These are phyloP conservation scores for Phytopythium aichiense DNA, from an alignment of 352 stramenopile species.

Conservation along the genomic window DNA sequence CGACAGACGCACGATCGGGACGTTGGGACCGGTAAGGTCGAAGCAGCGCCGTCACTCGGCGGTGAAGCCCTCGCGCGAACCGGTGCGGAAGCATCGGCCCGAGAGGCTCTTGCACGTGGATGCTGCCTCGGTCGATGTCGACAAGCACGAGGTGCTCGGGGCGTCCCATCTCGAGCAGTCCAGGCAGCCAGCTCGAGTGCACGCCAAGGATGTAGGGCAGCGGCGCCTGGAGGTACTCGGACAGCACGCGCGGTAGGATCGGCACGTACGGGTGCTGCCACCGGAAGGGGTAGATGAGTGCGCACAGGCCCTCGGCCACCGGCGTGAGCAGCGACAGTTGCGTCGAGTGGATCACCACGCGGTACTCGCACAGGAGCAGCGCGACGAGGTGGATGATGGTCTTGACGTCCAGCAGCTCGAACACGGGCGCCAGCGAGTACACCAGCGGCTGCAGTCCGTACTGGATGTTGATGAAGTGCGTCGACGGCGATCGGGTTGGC, in stretches of 20 bases:
- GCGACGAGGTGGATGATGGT: slow-evolving; percentile 61
- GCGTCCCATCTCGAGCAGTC: slow-evolving; percentile 57
- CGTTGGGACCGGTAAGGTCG: slow-evolving; percentile 26
- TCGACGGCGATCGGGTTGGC: slow-evolving; percentile 33
- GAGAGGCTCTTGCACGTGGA: slow-evolving; percentile 50
- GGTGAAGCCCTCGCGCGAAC: slow-evolving; percentile 41
- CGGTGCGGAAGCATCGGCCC: slow-evolving; percentile 53
- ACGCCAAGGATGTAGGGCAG: slow-evolving; percentile 82
- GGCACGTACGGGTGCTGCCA: slow-evolving; percentile 86
- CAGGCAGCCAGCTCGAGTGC: slow-evolving; percentile 63
- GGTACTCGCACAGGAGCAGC: slow-evolving; percentile 76
- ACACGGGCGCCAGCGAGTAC: slow-evolving; percentile 66
- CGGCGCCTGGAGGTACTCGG: slow-evolving; percentile 80
- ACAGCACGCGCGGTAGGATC: slow-evolving; percentile 73
- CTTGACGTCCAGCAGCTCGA: slow-evolving; percentile 74
- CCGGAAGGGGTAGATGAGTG: slow-evolving; percentile 81
- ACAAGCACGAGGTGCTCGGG: slow-evolving; percentile 83
- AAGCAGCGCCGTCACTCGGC: slow-evolving; percentile 50
- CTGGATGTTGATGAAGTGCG: slow-evolving; percentile 44
- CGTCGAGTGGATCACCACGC: slow-evolving; percentile 71
- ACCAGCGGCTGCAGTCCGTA: slow-evolving; percentile 60
- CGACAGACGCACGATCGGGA: slow-evolving; percentile 1
- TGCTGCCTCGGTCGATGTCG: slow-evolving; percentile 65
- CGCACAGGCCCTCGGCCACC: slow-evolving; percentile 67
- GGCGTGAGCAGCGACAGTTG: slow-evolving; percentile 73